These are phyloP conservation scores for Phaeophleospora eucalypticola DNA, from an alignment of 2,329 filamentous ascomycete species.

Conservation along the genomic window DNA sequence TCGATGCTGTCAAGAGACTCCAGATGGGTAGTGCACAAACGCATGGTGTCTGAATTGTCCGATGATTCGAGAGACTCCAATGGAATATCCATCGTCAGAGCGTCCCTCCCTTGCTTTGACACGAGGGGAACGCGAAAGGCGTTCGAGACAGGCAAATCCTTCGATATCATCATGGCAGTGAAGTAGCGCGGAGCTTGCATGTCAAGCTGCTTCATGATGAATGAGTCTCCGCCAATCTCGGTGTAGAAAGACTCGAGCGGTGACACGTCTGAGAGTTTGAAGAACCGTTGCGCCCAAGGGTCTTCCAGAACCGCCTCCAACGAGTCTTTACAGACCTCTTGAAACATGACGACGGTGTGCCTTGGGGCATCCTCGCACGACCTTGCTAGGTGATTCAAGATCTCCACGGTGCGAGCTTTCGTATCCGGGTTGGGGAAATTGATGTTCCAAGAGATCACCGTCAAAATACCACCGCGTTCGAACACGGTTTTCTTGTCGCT, in stretches of 20 bases:
- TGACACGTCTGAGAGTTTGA: not conserved
- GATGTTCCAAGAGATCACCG: not conserved
- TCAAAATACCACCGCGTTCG: not conserved
- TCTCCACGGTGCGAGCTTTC: not conserved
- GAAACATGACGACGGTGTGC: not conserved
- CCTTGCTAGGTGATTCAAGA: not conserved
- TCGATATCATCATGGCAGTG: not conserved
- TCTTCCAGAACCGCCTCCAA: not conserved
- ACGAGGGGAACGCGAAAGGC: not conserved
- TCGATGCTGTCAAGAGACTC: not conserved
- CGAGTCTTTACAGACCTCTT: not conserved
- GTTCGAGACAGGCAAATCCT: not conserved
- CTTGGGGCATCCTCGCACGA: not conserved
- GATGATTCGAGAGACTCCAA: not conserved
- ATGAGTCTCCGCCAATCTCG: not conserved
- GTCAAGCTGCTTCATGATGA: not conserved
- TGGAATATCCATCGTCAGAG: not conserved
- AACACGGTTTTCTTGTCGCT: not conserved
- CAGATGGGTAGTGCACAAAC: not conserved
- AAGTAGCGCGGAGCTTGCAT: not conserved
- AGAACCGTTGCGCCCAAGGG: not conserved
- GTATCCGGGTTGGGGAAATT: not conserved
- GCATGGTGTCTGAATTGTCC: not conserved
- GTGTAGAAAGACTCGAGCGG: not conserved
- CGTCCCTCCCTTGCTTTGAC: not conserved